These are phyloP conservation scores for Calonectria pseudoreteaudii DNA, from an alignment of 2,329 filamentous ascomycete genomes.

Conservation along the genomic window DNA sequence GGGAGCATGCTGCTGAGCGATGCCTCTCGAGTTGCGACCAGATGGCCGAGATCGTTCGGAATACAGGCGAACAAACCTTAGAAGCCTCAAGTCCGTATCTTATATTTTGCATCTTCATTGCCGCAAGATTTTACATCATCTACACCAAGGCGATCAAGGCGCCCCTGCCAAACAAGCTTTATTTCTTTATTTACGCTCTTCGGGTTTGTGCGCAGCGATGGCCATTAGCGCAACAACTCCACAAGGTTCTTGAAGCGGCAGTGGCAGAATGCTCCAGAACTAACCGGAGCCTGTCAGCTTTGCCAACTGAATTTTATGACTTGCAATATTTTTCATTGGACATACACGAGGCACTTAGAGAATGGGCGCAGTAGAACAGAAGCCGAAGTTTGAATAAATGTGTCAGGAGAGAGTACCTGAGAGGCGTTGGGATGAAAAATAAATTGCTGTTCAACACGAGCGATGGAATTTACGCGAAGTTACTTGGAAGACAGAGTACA, in stretches of 20 bases:
- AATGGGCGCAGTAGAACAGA: conserved; percentile 9
- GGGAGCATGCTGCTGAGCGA: conserved; percentile 15
- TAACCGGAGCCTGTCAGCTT: background rate
- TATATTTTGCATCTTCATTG: conserved; percentile 14
- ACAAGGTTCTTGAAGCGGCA: conserved; percentile 16
- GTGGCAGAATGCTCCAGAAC: conserved; percentile 2
- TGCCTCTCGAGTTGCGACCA: conserved; percentile 23
- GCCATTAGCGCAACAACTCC: conserved; percentile 12
- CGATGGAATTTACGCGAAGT: background rate
- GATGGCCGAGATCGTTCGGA: conserved; percentile 13
- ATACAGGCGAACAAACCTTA: background rate
- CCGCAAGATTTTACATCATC: conserved; percentile 22
- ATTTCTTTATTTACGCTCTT: conserved; percentile 22
- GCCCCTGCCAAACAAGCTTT: conserved; percentile 7
- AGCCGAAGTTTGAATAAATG: background rate
- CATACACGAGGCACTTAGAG: conserved; percentile 4
- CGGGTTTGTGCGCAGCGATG: conserved; percentile 16
- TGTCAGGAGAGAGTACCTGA: background rate
- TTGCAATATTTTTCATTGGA: conserved; percentile 23
- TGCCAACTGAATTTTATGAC: conserved; percentile 14
- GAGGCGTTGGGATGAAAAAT: background rate
- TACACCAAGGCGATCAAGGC: conserved; percentile 15
- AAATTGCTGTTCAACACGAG: background rate
- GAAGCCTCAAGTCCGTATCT: conserved; percentile 15
- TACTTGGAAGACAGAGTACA: background rate